Base-by-base conservation (phyloP, 148 eudicot species). In the Polygonum aviculare region DNA sequence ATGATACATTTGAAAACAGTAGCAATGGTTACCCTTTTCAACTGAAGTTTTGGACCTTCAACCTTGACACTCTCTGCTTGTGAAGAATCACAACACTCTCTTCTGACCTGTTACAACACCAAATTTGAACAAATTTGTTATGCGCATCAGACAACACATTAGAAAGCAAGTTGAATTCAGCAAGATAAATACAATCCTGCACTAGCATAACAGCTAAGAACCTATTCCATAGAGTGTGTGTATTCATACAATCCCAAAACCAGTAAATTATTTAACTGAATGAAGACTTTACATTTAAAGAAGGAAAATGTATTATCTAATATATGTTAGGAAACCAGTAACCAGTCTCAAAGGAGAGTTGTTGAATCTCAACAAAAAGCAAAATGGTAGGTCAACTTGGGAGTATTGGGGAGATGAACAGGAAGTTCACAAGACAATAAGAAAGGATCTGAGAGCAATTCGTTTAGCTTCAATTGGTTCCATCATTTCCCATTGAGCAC, bases 41-140 rank as follows among this genome's bases (percentile, higher is more conserved):
- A 80, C 67, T 77, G 86, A 39, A 69, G 63, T 41, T 80, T 79
- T 47, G 79, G 80, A 57, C 78, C 71, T 84, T 74, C 82, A 69
- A 35, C 75, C 54, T 74, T 80, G 52, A 55, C 16, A 63, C 74
- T 71, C 38, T 73, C 79, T 70, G 49, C 78, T 50, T 77, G 67
- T 35, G 45, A 26, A 26, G 31, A 69, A 59, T 76, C 77, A 1
- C 77, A 63, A 72, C 85, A 83, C 72, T 90, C 89, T 81, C 89
- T 88, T 83, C 98, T 86, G 69, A 96, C 97, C 99, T 93, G 83
- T 51, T 82, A 72, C 16, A 26, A n/a, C 40, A 38, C 72, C 19
- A 36, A 35, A 62, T 62, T 26, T 62, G 69, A 62, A 14, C 69
- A 62, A 26, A 26, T 60, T 7, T 21, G 36, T 60, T 15, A 26